Base-by-base conservation (phyloP, 2,329 filamentous ascomycete genomes). In the Aureobasidium sp. region DNA sequence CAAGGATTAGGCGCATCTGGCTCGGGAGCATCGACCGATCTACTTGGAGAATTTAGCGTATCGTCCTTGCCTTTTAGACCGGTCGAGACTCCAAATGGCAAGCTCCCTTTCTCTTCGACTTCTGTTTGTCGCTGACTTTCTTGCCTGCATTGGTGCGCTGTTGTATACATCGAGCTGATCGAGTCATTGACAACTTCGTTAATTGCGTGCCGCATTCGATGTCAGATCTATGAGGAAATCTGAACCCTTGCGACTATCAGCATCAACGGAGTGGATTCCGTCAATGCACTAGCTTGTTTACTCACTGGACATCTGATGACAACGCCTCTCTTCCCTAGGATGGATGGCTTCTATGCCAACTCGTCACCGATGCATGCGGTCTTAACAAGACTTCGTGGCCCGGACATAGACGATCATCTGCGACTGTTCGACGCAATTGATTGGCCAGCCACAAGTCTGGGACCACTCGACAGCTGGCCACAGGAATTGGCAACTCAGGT, bases 381-480 rank as follows among this genome's bases (percentile, higher is more conserved):
- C 29, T 29, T 58, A n/a, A 12, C 34, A 12, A 47, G 55, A 39
- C 41, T 58, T 0, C 29, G 20, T 2, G 55, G 55, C 8, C 55
- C 55, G 6, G 55, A 58, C 5, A 37, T 58, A 20, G 41, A 58
- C 13, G 29, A 46, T 2, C 55, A 48, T 23, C 20, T 58, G n/a
- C 23, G 23, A 1, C 32, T 58, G 1, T 39, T 62, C 15, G 5
- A 29, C 15, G 29, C 34, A 3, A 55, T 62, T 36, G 75, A 82
- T 66, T 83, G 81, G 81, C 71, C 71, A 3, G 68, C 68, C 10
- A 82, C 79, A 1, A 74, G 77, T 4, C 70, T 83, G 0, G 81
- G 81, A 0, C 75, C 76, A 1, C 76, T 82, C 69, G 66, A 72
- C 3, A 68, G 67, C 57, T 84, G 81, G 81, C 73, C 77, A 7